Percentiles rank a stretch among this genome's conserved stretches.
Evolutionary conservation across 305 asterid species (phyloP).

Genomic region (Fraxinus paxiana): DNA sequence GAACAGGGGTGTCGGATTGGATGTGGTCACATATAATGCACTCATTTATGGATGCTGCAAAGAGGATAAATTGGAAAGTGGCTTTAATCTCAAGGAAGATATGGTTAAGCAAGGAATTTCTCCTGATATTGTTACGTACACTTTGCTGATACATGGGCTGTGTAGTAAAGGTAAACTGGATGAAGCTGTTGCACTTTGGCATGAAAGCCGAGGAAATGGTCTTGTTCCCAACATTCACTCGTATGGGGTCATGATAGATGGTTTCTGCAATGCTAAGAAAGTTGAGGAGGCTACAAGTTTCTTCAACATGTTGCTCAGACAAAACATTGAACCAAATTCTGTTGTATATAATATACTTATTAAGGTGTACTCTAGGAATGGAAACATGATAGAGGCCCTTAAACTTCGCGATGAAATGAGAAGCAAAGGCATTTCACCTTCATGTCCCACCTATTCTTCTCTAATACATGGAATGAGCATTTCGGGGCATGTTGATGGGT

Average conservation of each 20-base stretch:
- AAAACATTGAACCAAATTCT: conserved; percentile 44
- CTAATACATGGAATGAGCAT: conserved; percentile 74
- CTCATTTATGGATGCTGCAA: conserved; percentile 67
- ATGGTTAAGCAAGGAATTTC: conserved; percentile 55
- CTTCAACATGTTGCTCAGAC: conserved; percentile 46
- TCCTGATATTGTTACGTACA: conserved; percentile 61
- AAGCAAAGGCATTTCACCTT: conserved; percentile 48
- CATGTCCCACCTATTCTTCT: conserved; percentile 59
- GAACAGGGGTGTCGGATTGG: conserved; percentile 39
- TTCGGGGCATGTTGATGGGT: conserved; percentile 44
- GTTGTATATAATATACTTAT: conserved; percentile 64
- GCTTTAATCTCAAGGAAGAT: conserved; percentile 59
- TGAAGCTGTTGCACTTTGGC: conserved; percentile 71
- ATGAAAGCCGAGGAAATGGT: conserved; percentile 50
- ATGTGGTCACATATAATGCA: conserved; percentile 62
- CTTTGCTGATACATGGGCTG: conserved; percentile 49
- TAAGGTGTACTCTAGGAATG: conserved; percentile 49
- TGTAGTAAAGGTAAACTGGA: conserved; percentile 54
- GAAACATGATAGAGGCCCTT: conserved; percentile 55
- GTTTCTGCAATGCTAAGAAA: conserved; percentile 58
- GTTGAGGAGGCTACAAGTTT: conserved; percentile 54
- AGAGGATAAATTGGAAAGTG: conserved; percentile 52
- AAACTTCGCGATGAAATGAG: conserved; percentile 61
- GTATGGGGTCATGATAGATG: conserved; percentile 64
- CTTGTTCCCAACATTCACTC: conserved; percentile 49